A percentile compares a stretch with the other conserved stretches of the same genome.
These are phyloP conservation scores for Panaeolus papilionaceus DNA, from an alignment of 768 basidiomycete genomes.

Conservation along the genomic window DNA sequence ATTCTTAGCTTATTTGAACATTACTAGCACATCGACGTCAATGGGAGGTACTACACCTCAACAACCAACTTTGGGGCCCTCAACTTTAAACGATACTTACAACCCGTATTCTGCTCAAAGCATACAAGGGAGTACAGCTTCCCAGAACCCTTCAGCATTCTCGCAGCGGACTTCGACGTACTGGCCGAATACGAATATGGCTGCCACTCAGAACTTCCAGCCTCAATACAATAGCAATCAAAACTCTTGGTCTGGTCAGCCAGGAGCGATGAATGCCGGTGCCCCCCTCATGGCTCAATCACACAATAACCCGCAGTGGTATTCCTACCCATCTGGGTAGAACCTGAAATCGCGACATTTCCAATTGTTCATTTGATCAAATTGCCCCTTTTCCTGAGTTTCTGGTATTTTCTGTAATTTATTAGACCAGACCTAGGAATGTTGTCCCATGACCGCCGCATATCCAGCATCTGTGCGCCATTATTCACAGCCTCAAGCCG, in stretches of 20 bases:
- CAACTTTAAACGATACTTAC: background rate
- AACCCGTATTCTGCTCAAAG: constrained; percentile 21
- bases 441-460: background rate
- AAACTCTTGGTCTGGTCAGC: background rate
- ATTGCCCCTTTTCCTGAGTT: background rate
- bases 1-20: background rate
- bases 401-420: background rate
- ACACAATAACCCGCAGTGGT: background rate
- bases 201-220: background rate
- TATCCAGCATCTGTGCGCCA: no score
- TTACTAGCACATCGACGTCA: background rate
- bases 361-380: background rate
- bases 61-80: background rate
- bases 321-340: constrained; percentile 20
- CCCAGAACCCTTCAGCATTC: background rate
- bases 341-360: background rate
- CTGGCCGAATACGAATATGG: background rate
- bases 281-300: background rate
- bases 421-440: background rate
- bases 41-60: constrained; percentile 1
- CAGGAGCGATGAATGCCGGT: background rate
- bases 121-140: constrained; percentile 2
- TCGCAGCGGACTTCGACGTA: background rate
- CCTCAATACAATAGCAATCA: background rate
- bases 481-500: no score